These are phyloP conservation scores for Acanthamoeba divionensis DNA, from an alignment of 208 protist genomes.

Conservation along the genomic window DNA sequence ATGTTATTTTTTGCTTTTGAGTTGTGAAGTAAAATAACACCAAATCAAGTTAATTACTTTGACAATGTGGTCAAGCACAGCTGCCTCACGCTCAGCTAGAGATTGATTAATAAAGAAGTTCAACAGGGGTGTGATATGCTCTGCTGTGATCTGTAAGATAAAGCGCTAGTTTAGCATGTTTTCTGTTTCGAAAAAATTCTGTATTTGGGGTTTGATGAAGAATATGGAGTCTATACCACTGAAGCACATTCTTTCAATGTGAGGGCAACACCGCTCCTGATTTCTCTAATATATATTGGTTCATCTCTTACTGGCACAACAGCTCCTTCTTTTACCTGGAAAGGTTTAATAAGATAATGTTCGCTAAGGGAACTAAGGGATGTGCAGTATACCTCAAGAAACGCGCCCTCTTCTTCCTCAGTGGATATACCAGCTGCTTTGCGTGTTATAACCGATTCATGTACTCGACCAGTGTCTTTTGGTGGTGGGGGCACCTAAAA, in stretches of 20 bases:
- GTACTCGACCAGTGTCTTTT: conserved; percentile 3
- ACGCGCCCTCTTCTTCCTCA: not conserved
- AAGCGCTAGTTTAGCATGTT: not conserved
- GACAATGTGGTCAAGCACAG: conserved; percentile 1
- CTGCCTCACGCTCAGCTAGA: not conserved
- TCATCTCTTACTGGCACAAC: not conserved
- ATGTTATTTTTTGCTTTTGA: not conserved
- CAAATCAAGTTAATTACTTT: not conserved
- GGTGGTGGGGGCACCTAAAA: conserved; percentile 5
- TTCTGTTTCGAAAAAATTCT: not conserved
- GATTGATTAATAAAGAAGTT: conserved; percentile 20
- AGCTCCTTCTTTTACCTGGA: not conserved
- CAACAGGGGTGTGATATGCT: not conserved
- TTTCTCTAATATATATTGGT: not conserved
- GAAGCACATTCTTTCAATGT: not conserved
- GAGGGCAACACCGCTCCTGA: conserved; percentile 14
- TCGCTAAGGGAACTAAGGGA: not conserved
- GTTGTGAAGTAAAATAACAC: not conserved
- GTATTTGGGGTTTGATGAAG: not conserved
- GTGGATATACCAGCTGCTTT: not conserved
- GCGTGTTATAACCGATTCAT: not conserved
- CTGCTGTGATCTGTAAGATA: not conserved
- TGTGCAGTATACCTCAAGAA: too few relatives aligned
- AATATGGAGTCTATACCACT: not conserved
- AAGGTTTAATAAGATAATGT: not conserved